phyloP scores from a whole-genome alignment of 2,329 filamentous ascomycete species.

The Penicillium griseofulvum region DNA sequence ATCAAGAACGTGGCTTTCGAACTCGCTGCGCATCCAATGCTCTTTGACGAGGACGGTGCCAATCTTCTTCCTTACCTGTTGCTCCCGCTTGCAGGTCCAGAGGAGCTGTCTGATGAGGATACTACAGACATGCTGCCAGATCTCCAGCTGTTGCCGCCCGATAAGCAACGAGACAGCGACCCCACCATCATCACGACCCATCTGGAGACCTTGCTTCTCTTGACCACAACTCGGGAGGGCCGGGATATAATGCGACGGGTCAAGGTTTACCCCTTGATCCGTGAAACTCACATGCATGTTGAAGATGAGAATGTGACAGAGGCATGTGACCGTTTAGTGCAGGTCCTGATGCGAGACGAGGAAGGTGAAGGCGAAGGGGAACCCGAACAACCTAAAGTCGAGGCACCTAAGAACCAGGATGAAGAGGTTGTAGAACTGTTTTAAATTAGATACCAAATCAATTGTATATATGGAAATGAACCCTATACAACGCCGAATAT shows the following conservation, averaged over 20 bases:
- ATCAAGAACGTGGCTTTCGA: conserved; percentile 95
- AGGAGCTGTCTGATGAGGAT: conserved; percentile 87
- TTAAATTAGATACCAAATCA: conserved; percentile 24
- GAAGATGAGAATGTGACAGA: conserved; percentile 78
- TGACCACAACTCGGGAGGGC: conserved; percentile 74
- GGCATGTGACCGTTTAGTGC: conserved; percentile 83
- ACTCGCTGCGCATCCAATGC: conserved; percentile 65
- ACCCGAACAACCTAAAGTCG: conserved; percentile 33
- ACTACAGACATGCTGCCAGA: conserved; percentile 83
- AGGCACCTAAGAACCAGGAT: conserved; percentile 45
- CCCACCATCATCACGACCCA: conserved; percentile 76
- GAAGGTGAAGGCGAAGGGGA: conserved; percentile 51
- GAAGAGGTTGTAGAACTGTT: conserved; percentile 48
- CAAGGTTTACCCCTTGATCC: conserved; percentile 83
- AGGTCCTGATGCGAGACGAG: conserved; percentile 82
- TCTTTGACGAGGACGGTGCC: conserved; percentile 69
- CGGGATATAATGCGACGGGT: conserved; percentile 71
- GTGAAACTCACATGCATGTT: conserved; percentile 78
- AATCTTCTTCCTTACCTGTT: conserved; percentile 86
- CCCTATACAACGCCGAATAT: neutral
- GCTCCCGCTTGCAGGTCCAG: conserved; percentile 80
- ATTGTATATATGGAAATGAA: conserved; percentile 2
- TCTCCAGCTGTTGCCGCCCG: conserved; percentile 80
- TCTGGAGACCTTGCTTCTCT: conserved; percentile 78
- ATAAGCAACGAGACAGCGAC: conserved; percentile 82